Evolutionary conservation across 106 monocot species (phyloP), one percentile per base, ranked within the genome.

Genomic region (Acorus gramineus): DNA sequence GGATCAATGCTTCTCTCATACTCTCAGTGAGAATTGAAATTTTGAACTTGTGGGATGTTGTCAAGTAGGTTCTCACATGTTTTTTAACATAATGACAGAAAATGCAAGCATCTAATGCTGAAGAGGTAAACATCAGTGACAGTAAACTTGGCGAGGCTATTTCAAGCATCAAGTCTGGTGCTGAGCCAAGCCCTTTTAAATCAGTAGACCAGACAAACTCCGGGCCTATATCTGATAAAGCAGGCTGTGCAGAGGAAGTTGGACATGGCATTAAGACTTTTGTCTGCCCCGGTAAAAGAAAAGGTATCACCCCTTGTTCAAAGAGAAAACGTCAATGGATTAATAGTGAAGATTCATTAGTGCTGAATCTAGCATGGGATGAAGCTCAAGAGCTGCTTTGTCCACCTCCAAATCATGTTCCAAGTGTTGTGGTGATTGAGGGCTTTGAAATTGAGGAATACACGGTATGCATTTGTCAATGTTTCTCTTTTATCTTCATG

Each of bases 381-480:
- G 89, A 89, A 66, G 92, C 98, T 58, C 98, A 99, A 72, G 83
- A 78, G 51, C 79, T 99, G 11, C 74, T 99, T 28, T 82, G 92
- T 6, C 85, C 92, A 49, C 79, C 92, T 70, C 78, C 84, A 54
- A 82, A 77, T 48, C 56, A 52, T 60, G 62, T 66, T 71, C 80
- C 84, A 28, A 75, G 56, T 64, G 55, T 89, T 67, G 76, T 81
- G 7, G 66, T 89, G 3, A 75, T 92, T 69, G 98, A 99, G 13
- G 98, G 92, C 14, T 70, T 79, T 78, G 91, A 99, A 62, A 73
- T 99, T 80, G 98, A 99, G 62, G 98, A 99, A 82, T 99, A 81
- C 63, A 79, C 92, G 92, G 98, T 99, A 80, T 56, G 57, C 2
- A 28, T 28, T 28, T 28, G 28, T 28, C 28, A 28, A 28, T 28